Evolutionary conservation across 78 protist genomes (phyloP).

Genomic region (Dictyostelium purpureum): DNA sequence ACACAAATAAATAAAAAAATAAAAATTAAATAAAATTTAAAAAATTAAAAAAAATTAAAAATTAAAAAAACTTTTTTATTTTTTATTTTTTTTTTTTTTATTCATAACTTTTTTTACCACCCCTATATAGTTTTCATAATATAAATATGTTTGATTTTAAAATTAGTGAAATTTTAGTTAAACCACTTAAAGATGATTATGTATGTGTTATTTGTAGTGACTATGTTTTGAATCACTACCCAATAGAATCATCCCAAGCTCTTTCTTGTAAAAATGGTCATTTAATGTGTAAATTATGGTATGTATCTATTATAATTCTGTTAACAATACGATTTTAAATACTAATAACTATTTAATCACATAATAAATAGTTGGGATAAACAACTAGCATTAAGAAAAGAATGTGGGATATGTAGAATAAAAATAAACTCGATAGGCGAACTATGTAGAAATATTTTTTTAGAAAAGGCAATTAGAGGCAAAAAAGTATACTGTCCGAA

Average conservation of each 20-base stretch:
- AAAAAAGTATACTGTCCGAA: conserved; percentile 1
- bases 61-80: too few species aligned
- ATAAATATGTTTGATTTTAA: neutral
- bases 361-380: neutral
- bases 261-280: conserved; percentile 12
- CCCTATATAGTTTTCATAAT: neutral
- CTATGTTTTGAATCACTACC: neutral
- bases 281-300: conserved; percentile 1
- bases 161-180: neutral
- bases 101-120: too few species aligned
- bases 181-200: neutral
- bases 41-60: neutral
- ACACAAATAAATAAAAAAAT: neutral
- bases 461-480: conserved; percentile 1
- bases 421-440: neutral
- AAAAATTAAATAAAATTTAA: neutral
- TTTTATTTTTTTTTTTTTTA: too few species aligned
- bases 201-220: neutral
- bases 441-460: conserved; percentile 4
- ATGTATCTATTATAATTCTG: too few species aligned
- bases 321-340: too few species aligned
- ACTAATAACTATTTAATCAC: neutral
- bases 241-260: neutral
- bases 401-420: neutral
- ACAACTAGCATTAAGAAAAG: conserved; percentile 16